Evolutionary conservation across 805 yeast genomes (phyloP).

Genomic region (Kockiozyma suomiensis): DNA sequence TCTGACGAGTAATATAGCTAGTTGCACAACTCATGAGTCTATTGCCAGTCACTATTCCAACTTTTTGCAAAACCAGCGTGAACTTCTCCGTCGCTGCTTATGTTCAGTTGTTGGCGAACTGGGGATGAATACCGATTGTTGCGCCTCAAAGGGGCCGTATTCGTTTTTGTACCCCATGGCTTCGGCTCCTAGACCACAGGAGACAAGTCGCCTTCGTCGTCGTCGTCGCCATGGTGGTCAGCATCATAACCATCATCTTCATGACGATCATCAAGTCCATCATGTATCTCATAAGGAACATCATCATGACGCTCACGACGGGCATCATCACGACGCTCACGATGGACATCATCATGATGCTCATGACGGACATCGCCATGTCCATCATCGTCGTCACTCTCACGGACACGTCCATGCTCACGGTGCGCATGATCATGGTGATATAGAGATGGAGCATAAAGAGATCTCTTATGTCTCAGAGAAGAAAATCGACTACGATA

Average conservation of each 20-base stretch:
- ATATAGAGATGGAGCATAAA: neutral
- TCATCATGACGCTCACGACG: neutral
- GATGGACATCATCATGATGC: neutral
- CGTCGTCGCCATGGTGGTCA: neutral
- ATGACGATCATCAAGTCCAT: neutral
- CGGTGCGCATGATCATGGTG: conserved; percentile 2
- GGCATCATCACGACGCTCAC: neutral
- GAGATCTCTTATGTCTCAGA: neutral
- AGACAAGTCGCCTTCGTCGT: neutral
- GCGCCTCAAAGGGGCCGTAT: conserved; percentile 8
- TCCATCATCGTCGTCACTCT: neutral
- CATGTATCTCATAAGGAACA: too few species aligned
- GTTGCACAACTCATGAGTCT: conserved; percentile 17
- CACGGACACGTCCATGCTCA: neutral
- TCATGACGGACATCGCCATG: too few species aligned
- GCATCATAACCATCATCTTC: neutral
- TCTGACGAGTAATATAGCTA: neutral
- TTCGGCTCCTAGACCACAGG: neutral
- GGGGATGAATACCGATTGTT: conserved; percentile 6
- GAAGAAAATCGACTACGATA: conserved; percentile 5
- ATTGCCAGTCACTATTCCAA: conserved; percentile 19
- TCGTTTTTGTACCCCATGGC: conserved; percentile 5
- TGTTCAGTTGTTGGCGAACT: conserved; percentile 18
- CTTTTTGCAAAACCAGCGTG: conserved; percentile 12
- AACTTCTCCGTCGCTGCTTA: conserved; percentile 21